Evolutionary conservation across 768 basidiomycete genomes (phyloP), one percentile per base, ranked within the genome.

Genomic region (Gymnopilus dilepis): DNA sequence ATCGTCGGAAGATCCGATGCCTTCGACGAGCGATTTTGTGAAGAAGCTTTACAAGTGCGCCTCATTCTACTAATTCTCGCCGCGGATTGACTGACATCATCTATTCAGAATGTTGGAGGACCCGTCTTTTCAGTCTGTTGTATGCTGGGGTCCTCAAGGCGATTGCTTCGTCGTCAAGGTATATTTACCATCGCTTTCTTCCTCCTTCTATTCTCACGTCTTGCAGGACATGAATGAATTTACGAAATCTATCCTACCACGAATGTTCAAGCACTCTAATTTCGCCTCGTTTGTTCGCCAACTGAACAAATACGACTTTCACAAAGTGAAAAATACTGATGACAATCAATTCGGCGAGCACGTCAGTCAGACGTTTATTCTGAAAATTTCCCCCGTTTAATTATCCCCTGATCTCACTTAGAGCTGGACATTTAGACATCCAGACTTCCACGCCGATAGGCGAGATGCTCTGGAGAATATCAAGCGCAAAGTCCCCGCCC

Each of bases 261-360:
- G 91, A 37, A 88, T 95, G 82, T 97, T 97, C 86, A 95, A 96
- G 74, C 94, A 97, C 72, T 94, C 91, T 6, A 97, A 97, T 71
- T 97, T 97, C 74, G 94, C 94, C 30, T 86, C 84, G 56, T 97
- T 97, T 71, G 95, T 97, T 5, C 85, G 94, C 9, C 95, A 97
- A 74, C 81, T 97, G 33, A 97, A 97, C 82, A 97, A 96, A 74
- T 97, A 97, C 72, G 95, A 96, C 76, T 97, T 97, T 67, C 95
- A 96, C 82, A 97, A 97, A 81, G 91, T 95, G 65, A 96, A 95
- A 75, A 94, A 92, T 68, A 88, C 87, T 2, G 94, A 95, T 65
- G 93, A 93, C 67, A 80, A 85, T 71, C 85, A 87, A 64, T 93
- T 81, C 62, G 82, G 83, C 12, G 87, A 85, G 77, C 81, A 90